Percentiles rank a stretch among this genome's conserved stretches.
Evolutionary conservation across 192 early-diverging fungal species (phyloP).

Genomic region (Coemansia sp.): DNA sequence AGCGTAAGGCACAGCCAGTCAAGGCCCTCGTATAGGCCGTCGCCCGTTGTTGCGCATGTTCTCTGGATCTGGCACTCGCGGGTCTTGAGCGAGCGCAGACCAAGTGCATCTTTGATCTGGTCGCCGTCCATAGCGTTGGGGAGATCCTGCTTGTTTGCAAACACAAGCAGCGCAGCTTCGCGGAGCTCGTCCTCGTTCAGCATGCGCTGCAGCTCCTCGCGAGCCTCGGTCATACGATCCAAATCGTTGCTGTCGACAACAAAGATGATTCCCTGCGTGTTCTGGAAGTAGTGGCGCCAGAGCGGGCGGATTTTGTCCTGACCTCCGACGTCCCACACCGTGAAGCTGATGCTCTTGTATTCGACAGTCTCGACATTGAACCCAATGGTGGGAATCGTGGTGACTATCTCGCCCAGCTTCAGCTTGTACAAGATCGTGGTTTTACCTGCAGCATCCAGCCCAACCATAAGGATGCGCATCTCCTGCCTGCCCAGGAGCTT

Average conservation of each 20-base stretch:
- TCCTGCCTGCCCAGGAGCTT: conserved; percentile 87
- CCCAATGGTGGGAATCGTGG: conserved; percentile 98
- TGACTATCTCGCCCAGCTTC: conserved; percentile 98
- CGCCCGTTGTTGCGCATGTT: conserved; percentile 89
- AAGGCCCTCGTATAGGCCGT: conserved; percentile 97
- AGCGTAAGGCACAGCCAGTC: conserved; percentile 85
- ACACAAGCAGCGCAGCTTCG: conserved; percentile 86
- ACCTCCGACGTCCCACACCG: conserved; percentile 98
- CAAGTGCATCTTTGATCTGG: conserved; percentile 93
- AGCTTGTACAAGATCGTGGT: conserved; percentile 99
- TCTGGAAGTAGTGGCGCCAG: conserved; percentile 99
- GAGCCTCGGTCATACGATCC: conserved; percentile 91
- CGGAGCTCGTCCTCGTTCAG: conserved; percentile 95
- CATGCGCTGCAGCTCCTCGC: conserved; percentile 94
- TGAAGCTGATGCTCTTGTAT: conserved; percentile 99
- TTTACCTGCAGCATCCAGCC: conserved; percentile 94
- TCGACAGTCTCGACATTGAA: conserved; percentile 99
- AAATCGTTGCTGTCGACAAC: conserved; percentile 97
- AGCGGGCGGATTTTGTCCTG: conserved; percentile 98
- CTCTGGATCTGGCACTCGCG: conserved; percentile 95
- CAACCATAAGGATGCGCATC: conserved; percentile 98
- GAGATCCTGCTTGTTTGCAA: conserved; percentile 99
- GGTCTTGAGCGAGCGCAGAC: conserved; percentile 76
- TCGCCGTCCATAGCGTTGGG: conserved; percentile 93
- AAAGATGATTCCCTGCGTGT: conserved; percentile 96